A percentile compares a stretch with the other conserved stretches of the same genome.
Conservation (phyloP, 1,139 yeast genomes). For the Chernovozyma aurita region DNA sequence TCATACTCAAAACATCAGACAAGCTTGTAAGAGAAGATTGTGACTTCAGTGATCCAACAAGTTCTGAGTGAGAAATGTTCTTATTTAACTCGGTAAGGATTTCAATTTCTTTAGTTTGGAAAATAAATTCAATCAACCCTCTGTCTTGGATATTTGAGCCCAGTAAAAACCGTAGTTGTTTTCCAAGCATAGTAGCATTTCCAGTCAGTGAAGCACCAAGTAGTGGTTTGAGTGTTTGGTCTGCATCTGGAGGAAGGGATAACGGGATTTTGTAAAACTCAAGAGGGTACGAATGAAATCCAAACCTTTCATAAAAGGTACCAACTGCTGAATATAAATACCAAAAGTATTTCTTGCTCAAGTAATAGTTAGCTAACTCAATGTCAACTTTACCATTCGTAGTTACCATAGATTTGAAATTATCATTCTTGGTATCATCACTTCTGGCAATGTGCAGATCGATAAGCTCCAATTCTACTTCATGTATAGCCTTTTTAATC, state of each 20-base stretch:
- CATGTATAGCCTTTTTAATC: conserved; percentile 25
- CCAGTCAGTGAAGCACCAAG: conserved; percentile 10
- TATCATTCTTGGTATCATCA: conserved; percentile 19
- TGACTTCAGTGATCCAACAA: conserved; percentile 29
- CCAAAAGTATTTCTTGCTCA: conserved; percentile 38
- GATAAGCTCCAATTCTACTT: conserved; percentile 28
- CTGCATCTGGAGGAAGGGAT: conserved; percentile 16
- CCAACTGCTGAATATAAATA: conserved; percentile 34
- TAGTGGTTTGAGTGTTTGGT: conserved; percentile 19
- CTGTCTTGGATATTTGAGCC: conserved; percentile 24
- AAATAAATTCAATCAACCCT: conserved; percentile 27
- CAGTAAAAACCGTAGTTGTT: conserved; percentile 25
- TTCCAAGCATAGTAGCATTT: conserved; percentile 18
- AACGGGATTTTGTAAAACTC: conserved; percentile 33
- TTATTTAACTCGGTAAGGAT: conserved; percentile 37
- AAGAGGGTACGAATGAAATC: conserved; percentile 35
- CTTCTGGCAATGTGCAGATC: conserved; percentile 20
- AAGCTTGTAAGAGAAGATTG: conserved; percentile 35
- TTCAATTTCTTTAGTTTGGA: conserved; percentile 35
- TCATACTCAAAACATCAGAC: conserved; percentile 20
- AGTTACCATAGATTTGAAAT: conserved; percentile 30
- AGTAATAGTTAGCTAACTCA: conserved; percentile 30
- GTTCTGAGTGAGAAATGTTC: conserved; percentile 31
- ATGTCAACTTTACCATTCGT: conserved; percentile 26
- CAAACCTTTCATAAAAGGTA: conserved; percentile 31